phyloP scores from a whole-genome alignment of 2,329 filamentous ascomycete species.

The Cladophialophora carrionii region DNA sequence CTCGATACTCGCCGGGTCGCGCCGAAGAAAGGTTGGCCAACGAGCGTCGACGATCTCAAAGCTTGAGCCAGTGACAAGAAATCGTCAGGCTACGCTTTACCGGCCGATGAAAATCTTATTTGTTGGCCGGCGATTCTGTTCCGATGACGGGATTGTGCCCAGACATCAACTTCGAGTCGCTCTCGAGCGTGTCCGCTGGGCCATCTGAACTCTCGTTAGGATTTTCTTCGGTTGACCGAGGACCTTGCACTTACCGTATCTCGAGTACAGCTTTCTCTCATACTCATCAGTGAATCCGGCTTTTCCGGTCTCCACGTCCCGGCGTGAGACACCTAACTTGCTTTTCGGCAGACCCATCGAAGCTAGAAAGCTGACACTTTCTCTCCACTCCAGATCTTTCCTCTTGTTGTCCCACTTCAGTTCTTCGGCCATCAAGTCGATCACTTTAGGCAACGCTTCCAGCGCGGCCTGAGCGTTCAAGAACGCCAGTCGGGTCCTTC shows the following conservation, averaged over 20 bases:
- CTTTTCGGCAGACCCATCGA: conserved; percentile 65
- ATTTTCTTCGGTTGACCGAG: neutral
- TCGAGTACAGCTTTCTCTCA: conserved; percentile 48
- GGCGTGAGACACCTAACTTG: conserved; percentile 59
- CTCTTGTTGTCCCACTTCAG: conserved; percentile 74
- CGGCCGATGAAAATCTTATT: conserved; percentile 43
- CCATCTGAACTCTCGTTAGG: conserved; percentile 48
- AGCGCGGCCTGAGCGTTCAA: conserved; percentile 88
- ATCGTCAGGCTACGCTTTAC: neutral
- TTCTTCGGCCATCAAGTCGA: conserved; percentile 87
- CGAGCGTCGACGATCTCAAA: neutral
- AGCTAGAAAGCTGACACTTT: conserved; percentile 62
- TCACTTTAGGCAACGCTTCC: conserved; percentile 79
- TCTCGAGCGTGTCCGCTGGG: conserved; percentile 57
- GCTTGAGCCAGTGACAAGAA: neutral
- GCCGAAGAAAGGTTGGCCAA: neutral
- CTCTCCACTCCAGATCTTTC: conserved; percentile 79
- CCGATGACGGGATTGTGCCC: conserved; percentile 53
- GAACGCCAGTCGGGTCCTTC: conserved; percentile 83
- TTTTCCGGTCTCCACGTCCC: conserved; percentile 62
- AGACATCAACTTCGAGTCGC: conserved; percentile 51
- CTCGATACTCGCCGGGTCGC: neutral
- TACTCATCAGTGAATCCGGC: conserved; percentile 51
- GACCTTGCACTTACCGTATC: conserved; percentile 45
- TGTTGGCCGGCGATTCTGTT: conserved; percentile 53